Conservation (phyloP, 2,329 filamentous ascomycete species). For the Aspergillus sp. region DNA sequence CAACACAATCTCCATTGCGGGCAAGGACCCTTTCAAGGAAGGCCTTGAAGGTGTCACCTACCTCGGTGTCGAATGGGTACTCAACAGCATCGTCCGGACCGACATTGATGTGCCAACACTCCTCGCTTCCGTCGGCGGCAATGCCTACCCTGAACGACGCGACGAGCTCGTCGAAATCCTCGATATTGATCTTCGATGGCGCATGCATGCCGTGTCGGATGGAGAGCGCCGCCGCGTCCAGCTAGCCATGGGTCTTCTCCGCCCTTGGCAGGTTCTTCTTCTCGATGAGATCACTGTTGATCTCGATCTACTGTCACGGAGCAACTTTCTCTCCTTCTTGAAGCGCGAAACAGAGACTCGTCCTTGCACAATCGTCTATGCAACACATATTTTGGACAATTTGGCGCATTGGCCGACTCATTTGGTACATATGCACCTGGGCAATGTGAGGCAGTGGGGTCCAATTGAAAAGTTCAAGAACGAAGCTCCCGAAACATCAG, state of each 20-base stretch:
- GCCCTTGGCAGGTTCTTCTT: slow-evolving; percentile 88
- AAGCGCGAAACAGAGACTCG: slow-evolving; percentile 82
- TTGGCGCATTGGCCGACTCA: slow-evolving; percentile 93
- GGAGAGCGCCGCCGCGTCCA: slow-evolving; percentile 91
- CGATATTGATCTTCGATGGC: slow-evolving; percentile 90
- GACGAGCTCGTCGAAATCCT: slow-evolving; percentile 87
- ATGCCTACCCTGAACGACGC: slow-evolving; percentile 77
- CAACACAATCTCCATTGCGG: slow-evolving; percentile 74
- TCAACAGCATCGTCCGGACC: slow-evolving; percentile 93
- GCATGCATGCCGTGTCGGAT: slow-evolving; percentile 94
- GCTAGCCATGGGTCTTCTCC: slow-evolving; percentile 89
- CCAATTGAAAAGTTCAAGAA: slow-evolving; percentile 70
- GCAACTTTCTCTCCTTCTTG: slow-evolving; percentile 83
- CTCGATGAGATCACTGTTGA: slow-evolving; percentile 98
- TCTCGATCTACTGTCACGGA: slow-evolving; percentile 82
- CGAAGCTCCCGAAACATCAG: slow-evolving; percentile 57
- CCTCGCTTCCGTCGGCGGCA: slow-evolving; percentile 81
- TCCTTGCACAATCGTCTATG: slow-evolving; percentile 91
- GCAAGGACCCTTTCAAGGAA: slow-evolving; percentile 88
- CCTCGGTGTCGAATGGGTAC: slow-evolving; percentile 95
- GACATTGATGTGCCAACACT: slow-evolving; percentile 92
- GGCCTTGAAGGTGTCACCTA: slow-evolving; percentile 94
- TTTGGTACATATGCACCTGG: slow-evolving; percentile 92
- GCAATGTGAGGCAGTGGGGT: slow-evolving; percentile 86
- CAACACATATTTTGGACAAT: slow-evolving; percentile 96